These are phyloP conservation scores for Prunus kanzakura DNA, from an alignment of 306 rosid species.

Conservation along the genomic window DNA sequence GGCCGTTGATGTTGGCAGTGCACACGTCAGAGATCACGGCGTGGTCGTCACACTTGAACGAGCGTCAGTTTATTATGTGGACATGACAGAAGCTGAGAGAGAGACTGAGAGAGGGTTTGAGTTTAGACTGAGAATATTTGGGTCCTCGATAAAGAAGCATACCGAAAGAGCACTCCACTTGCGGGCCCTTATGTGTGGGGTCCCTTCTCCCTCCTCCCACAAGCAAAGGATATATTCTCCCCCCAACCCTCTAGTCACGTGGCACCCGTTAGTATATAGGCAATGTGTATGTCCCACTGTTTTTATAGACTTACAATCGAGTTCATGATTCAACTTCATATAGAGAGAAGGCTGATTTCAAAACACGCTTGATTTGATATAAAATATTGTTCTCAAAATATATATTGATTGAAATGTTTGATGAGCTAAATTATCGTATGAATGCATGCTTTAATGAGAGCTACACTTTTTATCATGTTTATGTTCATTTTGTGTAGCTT, in stretches of 20 bases:
- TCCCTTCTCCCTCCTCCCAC: conserved; percentile 64
- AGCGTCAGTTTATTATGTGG: conserved; percentile 24
- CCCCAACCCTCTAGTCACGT: conserved; percentile 21
- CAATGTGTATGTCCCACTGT: neutral
- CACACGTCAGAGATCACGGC: conserved; percentile 23
- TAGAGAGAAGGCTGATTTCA: no score
- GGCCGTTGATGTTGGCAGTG: conserved; percentile 34
- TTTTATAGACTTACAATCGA: neutral
- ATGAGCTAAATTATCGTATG: no score
- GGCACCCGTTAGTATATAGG: conserved; percentile 3
- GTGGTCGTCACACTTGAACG: conserved; percentile 25
- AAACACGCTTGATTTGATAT: no score
- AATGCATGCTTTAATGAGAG: no score
- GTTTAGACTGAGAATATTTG: conserved; percentile 62
- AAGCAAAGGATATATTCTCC: conserved; percentile 83
- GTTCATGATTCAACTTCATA: neutral
- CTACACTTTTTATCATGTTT: no score
- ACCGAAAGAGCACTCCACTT: conserved; percentile 78
- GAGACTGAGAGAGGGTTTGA: neutral
- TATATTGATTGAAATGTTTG: no score
- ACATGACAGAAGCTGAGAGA: conserved; percentile 48
- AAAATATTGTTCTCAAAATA: no score
- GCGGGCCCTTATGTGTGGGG: conserved; percentile 45
- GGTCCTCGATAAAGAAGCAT: conserved; percentile 86
- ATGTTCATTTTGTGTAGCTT: no score